Base-by-base conservation (phyloP, 1,284 basidiomycete genomes). In the Golubevia sp. region DNA sequence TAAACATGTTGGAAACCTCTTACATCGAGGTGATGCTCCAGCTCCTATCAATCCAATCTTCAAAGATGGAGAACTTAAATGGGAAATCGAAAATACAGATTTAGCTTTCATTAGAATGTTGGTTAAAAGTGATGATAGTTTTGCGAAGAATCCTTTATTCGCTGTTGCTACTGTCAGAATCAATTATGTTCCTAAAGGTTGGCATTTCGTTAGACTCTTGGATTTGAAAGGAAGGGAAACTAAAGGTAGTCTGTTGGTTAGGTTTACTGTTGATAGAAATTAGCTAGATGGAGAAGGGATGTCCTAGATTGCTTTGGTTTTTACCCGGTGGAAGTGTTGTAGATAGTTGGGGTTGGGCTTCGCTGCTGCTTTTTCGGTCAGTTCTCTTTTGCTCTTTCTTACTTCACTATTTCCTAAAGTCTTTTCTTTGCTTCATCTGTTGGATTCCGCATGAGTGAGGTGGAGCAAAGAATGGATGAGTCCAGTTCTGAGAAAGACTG, bases 181-280 rank as follows among this genome's bases (percentile, higher is more conserved):
- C 11, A 26, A 48, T n/a, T 30, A 61, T 24, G 27, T 55, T 26
- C 58, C 65, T n/a, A 60, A 62, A 18, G 88, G 86, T 27, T 88
- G 86, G 87, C 84, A 86, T 34, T 76, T 89, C 52, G 78, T 89
- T 30, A 83, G 87, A 21, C 83, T 90, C 83, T 76, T 90, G 59
- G 85, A 88, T 72, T 83, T 84, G 82, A 85, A 86, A 49, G 89
- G 89, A 11, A 88, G 88, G 73, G 84, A 87, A 70, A 87, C 86
- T 1, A 63, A 69, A 49, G 66, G 67, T 23, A 78, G 73, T 6
- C 54, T 78, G 18, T 62, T 76, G 26, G 75, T 48, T 18, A 55
- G 60, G 7, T 62, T 60, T 38, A 30, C 27, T n/a, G n/a, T n/a
- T n/a, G n/a, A n/a, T n/a, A n/a, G n/a, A n/a, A n/a, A n/a, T n/a